These are phyloP conservation scores for Pleurotus ostreatus DNA, from an alignment of 768 basidiomycete species.

Conservation along the genomic window DNA sequence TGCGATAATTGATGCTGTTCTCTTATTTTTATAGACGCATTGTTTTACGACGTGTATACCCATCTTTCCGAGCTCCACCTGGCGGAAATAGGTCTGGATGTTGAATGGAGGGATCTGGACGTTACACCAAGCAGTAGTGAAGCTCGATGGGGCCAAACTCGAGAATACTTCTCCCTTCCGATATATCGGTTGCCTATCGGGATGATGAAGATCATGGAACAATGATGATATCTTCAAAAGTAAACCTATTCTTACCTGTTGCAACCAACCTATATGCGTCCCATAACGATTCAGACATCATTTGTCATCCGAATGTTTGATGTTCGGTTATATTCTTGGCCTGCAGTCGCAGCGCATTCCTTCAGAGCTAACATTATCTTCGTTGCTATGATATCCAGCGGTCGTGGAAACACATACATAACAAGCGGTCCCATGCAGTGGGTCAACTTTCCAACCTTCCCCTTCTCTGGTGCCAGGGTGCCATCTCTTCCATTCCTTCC, in stretches of 20 bases:
- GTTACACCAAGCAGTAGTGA: slow-evolving; percentile 43
- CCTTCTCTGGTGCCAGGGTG: slow-evolving; percentile 10
- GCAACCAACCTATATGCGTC: not conserved
- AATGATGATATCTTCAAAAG: not conserved
- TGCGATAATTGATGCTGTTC: slow-evolving; percentile 8
- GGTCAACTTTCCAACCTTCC: slow-evolving; percentile 6
- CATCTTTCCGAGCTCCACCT: slow-evolving; percentile 83
- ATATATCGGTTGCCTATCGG: slow-evolving; percentile 68
- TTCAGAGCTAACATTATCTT: not conserved
- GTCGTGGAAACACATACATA: not conserved
- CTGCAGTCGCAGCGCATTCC: not conserved
- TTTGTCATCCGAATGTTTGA: no score
- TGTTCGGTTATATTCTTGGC: no score
- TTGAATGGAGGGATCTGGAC: slow-evolving; percentile 80
- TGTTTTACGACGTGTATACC: slow-evolving; percentile 91
- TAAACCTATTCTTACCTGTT: not conserved
- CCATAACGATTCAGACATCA: not conserved
- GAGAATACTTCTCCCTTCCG: slow-evolving; percentile 74
- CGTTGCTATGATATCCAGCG: not conserved
- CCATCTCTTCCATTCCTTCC: slow-evolving; percentile 13
- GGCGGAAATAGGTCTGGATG: slow-evolving; percentile 71
- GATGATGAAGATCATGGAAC: slow-evolving; percentile 19
- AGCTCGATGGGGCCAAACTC: slow-evolving; percentile 70
- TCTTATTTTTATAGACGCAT: slow-evolving; percentile 50
- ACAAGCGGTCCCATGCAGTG: not conserved